phyloP scores from a whole-genome alignment of 352 stramenopile species.

The Thalassiosira oceanica region DNA sequence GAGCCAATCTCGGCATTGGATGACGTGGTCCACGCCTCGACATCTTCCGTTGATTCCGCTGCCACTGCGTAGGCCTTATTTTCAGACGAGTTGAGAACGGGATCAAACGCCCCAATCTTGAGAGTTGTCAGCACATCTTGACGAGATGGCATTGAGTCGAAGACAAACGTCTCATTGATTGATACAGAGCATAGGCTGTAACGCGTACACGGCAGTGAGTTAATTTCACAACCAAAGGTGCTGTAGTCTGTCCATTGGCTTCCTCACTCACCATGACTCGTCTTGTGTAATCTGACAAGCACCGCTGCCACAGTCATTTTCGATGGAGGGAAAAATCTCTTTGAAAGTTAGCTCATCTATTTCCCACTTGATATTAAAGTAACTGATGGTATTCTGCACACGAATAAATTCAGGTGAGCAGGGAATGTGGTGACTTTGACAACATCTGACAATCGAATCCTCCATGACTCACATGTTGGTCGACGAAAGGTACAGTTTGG shows the following conservation, averaged over 20 bases:
- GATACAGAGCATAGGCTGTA: constrained; percentile 12
- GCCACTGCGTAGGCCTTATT: constrained; percentile 3
- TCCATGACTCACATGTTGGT: no score
- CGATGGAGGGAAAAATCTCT: background rate
- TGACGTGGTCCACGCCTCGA: constrained; percentile 33
- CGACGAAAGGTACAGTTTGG: constrained; percentile 6
- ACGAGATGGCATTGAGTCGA: constrained; percentile 16
- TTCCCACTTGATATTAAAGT: constrained; percentile 6
- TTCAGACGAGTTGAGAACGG: constrained; percentile 3
- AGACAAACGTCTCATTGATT: constrained; percentile 14
- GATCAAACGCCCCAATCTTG: constrained; percentile 10
- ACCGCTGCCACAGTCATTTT: constrained; percentile 9
- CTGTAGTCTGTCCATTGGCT: no score
- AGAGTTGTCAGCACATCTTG: constrained; percentile 9
- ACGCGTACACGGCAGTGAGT: no score
- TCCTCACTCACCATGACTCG: no score
- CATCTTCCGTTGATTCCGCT: constrained; percentile 11
- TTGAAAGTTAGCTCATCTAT: constrained; percentile 4
- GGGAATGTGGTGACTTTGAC: no score
- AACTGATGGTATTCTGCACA: background rate
- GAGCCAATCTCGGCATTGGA: constrained; percentile 14
- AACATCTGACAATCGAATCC: no score
- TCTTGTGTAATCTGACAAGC: constrained; percentile 1
- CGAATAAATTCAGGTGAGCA: no score
- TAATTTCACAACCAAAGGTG: no score